Evolutionary conservation across 495 filamentous ascomycete species (phyloP), one percentile per base, ranked within the genome.

Genomic region (Pyrenopolyporus hunteri): DNA sequence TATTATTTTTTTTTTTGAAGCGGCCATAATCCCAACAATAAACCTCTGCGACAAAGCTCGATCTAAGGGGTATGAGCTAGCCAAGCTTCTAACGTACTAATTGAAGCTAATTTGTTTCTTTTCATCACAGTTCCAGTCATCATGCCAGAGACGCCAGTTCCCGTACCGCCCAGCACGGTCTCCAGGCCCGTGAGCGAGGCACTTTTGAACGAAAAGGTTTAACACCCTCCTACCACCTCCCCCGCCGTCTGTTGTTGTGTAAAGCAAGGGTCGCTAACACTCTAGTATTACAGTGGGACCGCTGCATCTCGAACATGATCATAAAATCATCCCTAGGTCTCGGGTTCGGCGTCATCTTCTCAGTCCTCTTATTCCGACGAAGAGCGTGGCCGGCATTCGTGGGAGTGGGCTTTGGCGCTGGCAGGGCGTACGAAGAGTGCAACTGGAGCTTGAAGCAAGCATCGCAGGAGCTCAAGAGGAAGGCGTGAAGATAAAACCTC

Each of bases 301-400:
- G 88, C 75, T 96, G 93, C 74, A 87, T 98, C 74, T 97, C 94
- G 64, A 96, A 93, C 69, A 84, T 96, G 77, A 83, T 98, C 70
- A 93, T 98, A 79, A 92, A 94, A 74, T 97, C 92, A 52, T 86
- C 89, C 43, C 85, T 99, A 73, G 94, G 94, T 66, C 86, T 97
- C 65, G 90, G 88, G 52, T 97, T 98, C 78, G 94, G 94, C 76
- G 88, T 98, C 74, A 89, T 98, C 75, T 98, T 99, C 82, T 97
- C 93, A 40, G 93, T 99, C 25, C 87, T 99, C 42, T 77, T 99
- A 20, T 99, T 99, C 85, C 96, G 95, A 83, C 87, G 94, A 72
- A 86, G 94, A 74, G 91, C 93, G 64, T 99, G 94, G 90, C 94
- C 94, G 44, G 95, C 90, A 20, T 93, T 87, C 74, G 85, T 95